Percentiles rank a stretch among this genome's conserved stretches.
Conservation (phyloP, 2,329 filamentous ascomycete species). For the Chalaropsis ovoidea region DNA sequence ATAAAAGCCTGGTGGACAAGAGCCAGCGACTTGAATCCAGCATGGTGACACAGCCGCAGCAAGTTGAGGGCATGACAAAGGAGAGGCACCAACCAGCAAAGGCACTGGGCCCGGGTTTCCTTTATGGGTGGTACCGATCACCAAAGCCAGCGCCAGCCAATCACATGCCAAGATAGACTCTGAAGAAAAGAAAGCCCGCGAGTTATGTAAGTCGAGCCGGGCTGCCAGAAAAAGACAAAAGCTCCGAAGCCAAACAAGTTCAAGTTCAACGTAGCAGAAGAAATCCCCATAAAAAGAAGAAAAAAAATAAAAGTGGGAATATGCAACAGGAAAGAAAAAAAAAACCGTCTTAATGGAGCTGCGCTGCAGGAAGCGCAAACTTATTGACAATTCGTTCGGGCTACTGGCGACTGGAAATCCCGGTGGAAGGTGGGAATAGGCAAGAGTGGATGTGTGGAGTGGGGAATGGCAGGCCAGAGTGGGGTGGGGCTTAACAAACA, state of each 20-base stretch:
- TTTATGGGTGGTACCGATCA: neutral
- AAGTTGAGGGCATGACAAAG: neutral
- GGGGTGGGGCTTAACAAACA: no score
- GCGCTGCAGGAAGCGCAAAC: no score
- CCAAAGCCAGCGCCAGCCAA: neutral
- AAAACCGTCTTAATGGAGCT: neutral
- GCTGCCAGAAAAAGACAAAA: neutral
- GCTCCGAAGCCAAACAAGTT: neutral
- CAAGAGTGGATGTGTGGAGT: neutral
- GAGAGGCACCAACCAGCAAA: neutral
- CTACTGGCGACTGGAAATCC: no score
- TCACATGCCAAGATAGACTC: neutral
- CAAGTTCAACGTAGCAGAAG: neutral
- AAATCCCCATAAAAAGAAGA: neutral
- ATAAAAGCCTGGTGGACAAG: neutral
- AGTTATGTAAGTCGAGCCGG: constrained; percentile 1
- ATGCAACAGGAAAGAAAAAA: neutral
- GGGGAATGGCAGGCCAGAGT: neutral
- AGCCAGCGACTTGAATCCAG: neutral
- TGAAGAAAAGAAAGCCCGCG: neutral
- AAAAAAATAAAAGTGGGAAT: no score
- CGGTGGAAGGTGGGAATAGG: neutral
- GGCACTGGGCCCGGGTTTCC: neutral
- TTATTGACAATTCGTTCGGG: no score
- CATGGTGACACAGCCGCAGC: neutral